These are phyloP conservation scores for Termitomyces sp. DNA, from an alignment of 768 basidiomycete genomes.

Conservation along the genomic window DNA sequence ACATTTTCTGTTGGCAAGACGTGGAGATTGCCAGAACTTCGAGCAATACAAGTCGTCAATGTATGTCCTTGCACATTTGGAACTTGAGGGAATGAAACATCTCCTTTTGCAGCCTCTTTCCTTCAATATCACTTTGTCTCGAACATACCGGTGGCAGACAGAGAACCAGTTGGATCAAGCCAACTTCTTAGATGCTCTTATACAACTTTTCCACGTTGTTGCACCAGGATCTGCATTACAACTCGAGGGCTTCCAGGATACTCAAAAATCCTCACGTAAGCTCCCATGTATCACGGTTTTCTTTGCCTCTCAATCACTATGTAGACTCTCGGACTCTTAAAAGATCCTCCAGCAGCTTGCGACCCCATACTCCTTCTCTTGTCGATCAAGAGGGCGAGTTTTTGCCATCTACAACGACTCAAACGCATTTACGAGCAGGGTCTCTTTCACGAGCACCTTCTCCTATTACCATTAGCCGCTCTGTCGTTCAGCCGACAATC, in stretches of 20 bases:
- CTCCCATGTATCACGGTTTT: background rate
- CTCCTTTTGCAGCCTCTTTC: conserved; percentile 42
- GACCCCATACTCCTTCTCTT: conserved; percentile 22
- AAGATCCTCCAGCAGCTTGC: conserved; percentile 15
- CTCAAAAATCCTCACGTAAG: conserved; percentile 31
- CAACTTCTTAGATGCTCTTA: conserved; percentile 62
- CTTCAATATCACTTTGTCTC: conserved; percentile 83
- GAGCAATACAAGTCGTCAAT: conserved; percentile 68
- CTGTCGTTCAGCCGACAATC: conserved; percentile 8
- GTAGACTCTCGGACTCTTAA: conserved; percentile 6
- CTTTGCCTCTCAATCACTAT: background rate
- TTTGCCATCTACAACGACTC: conserved; percentile 13
- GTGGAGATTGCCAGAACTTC: conserved; percentile 83
- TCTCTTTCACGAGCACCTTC: conserved; percentile 36
- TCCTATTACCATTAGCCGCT: conserved; percentile 28
- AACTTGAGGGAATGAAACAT: conserved; percentile 9
- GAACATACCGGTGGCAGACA: conserved; percentile 88
- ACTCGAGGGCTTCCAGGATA: conserved; percentile 53
- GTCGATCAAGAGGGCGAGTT: conserved; percentile 22
- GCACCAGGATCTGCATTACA: conserved; percentile 45
- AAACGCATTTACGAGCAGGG: conserved; percentile 22
- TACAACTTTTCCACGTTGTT: conserved; percentile 56
- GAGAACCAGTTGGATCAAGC: conserved; percentile 72
- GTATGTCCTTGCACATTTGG: conserved; percentile 41
- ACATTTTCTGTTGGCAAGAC: conserved; percentile 97